Evolutionary conservation across 176 grass and related monocot genomes (phyloP).

Genomic region (barley (Hordeum vulgare)): DNA sequence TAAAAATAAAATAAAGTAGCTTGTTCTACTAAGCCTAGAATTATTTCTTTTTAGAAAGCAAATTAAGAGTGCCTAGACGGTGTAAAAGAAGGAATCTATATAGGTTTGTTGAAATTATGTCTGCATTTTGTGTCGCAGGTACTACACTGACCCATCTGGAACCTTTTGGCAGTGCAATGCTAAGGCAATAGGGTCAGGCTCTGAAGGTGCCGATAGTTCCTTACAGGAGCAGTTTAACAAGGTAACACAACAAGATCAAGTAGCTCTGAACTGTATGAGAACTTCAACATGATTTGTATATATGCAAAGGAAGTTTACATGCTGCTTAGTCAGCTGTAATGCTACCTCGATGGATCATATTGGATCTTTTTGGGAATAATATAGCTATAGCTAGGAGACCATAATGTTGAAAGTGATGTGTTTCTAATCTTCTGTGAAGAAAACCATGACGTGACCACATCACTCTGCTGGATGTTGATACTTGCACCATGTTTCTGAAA

Average conservation of each 20-base stretch:
- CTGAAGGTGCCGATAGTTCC: slow-evolving; percentile 95
- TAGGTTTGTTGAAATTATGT: not conserved
- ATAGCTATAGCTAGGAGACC: not conserved
- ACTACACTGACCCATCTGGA: slow-evolving; percentile 91
- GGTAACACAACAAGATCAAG: slow-evolving; percentile 32
- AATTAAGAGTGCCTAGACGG: not conserved
- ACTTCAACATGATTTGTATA: not conserved
- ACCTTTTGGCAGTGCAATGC: slow-evolving; percentile 97
- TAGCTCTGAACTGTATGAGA: not conserved
- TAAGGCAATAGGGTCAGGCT: slow-evolving; percentile 94
- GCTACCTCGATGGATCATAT: not conserved
- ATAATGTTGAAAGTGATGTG: not conserved
- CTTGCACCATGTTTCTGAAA: not conserved
- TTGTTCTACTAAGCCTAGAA: not conserved
- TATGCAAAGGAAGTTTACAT: not conserved
- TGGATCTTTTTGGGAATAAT: not conserved
- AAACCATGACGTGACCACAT: not conserved
- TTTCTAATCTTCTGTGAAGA: not conserved
- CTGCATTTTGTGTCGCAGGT: slow-evolving; percentile 34
- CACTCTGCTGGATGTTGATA: not conserved
- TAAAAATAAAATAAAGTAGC: not conserved
- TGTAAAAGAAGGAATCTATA: not conserved
- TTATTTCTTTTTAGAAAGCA: not conserved
- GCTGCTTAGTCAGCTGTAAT: not conserved
- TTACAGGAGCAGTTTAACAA: slow-evolving; percentile 96